Percentiles rank a stretch among this genome's conserved stretches.
phyloP scores from a whole-genome alignment of 2,329 filamentous ascomycete genomes.

The Dactylellina haptotyla region DNA sequence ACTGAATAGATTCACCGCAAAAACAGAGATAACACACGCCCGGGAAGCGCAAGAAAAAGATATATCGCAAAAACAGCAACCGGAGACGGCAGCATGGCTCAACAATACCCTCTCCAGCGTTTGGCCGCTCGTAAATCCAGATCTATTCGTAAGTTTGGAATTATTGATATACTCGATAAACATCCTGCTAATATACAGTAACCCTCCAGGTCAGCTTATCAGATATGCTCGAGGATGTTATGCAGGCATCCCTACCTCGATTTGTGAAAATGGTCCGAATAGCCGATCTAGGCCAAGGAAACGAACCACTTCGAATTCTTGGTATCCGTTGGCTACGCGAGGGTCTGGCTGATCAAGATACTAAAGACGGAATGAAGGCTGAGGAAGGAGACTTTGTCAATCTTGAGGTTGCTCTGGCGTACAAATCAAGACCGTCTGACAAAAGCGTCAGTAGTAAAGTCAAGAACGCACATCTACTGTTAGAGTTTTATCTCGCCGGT shows the following conservation, averaged over 20 bases:
- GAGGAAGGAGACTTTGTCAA: constrained; percentile 83
- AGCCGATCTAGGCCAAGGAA: constrained; percentile 79
- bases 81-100: constrained; percentile 76
- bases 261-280: constrained; percentile 78
- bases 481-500: constrained; percentile 73
- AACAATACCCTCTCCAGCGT: constrained; percentile 74
- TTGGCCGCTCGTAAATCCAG: constrained; percentile 80
- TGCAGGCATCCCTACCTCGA: constrained; percentile 78
- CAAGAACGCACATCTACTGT: constrained; percentile 77
- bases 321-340: constrained; percentile 78
- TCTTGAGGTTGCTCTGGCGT: constrained; percentile 78
- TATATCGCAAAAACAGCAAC: constrained; percentile 57
- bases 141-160: constrained; percentile 70
- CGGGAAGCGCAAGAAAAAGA: constrained; percentile 17
- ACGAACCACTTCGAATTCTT: constrained; percentile 75
- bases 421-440: constrained; percentile 62
- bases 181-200: neutral
- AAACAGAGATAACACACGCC: constrained; percentile 53
- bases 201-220: constrained; percentile 59
- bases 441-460: constrained; percentile 64
- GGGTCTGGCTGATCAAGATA: constrained; percentile 69
- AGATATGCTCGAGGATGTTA: constrained; percentile 80
- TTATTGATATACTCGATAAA: neutral
- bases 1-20: neutral
- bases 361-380: constrained; percentile 73